phyloP scores from a whole-genome alignment of 192 early-diverging fungal genomes.

The Backusella tuberculispora region DNA sequence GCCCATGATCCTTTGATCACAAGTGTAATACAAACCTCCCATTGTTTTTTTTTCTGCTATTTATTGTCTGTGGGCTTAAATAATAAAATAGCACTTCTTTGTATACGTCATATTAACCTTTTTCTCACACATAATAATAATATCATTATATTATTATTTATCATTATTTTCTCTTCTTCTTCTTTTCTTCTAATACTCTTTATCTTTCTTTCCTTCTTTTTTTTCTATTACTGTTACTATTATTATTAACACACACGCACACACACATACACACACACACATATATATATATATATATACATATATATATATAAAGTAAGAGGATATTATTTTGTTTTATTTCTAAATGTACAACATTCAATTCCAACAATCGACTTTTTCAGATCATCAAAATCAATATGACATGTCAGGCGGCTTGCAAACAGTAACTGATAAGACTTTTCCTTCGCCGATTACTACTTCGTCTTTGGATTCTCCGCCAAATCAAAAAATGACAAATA shows the following conservation, averaged over 20 bases:
- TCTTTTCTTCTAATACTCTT: no score
- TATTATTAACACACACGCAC: no score
- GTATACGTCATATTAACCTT: no score
- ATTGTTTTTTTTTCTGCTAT: not conserved
- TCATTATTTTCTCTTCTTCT: no score
- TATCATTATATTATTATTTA: no score
- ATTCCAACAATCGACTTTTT: slow-evolving; percentile 14
- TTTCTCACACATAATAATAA: no score
- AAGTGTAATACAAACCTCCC: not conserved
- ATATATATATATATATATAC: no score
- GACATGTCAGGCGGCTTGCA: not conserved
- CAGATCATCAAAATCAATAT: slow-evolving; percentile 19
- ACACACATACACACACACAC: no score
- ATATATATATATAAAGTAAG: not conserved
- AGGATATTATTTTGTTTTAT: not conserved
- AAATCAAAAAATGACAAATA: slow-evolving; percentile 16
- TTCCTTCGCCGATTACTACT: slow-evolving; percentile 33
- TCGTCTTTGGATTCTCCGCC: slow-evolving; percentile 34
- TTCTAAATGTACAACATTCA: slow-evolving; percentile 20
- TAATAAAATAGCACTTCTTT: no score
- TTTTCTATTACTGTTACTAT: no score
- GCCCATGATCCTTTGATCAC: not conserved
- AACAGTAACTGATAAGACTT: slow-evolving; percentile 16
- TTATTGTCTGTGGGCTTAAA: no score
- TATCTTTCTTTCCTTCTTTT: no score